Evolutionary conservation across 2,329 filamentous ascomycete genomes (phyloP).

Genomic region (Myriosclerotinia scirpicola): DNA sequence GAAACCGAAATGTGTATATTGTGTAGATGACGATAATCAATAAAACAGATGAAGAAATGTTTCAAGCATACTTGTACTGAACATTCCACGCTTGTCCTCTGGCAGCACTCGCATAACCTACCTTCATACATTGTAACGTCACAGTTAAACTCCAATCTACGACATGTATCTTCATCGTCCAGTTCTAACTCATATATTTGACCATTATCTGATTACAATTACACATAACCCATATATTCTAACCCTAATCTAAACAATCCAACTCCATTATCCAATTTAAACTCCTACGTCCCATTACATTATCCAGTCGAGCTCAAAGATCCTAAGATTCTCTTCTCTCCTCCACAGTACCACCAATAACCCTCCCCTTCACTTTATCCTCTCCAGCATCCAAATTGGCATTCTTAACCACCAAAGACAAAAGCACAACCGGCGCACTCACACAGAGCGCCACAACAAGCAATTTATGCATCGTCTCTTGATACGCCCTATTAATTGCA

Average conservation of each 20-base stretch:
- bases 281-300: not conserved
- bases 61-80: not conserved
- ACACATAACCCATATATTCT: not conserved
- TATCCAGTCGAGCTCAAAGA: too few species aligned
- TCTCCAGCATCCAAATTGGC: slow-evolving; percentile 48
- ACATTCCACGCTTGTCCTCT: too few species aligned
- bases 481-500: slow-evolving; percentile 64
- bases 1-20: too few species aligned
- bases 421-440: slow-evolving; percentile 55
- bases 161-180: not conserved
- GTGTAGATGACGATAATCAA: too few species aligned
- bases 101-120: too few species aligned
- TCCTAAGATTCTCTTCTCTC: not conserved
- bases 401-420: slow-evolving; percentile 58
- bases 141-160: not conserved
- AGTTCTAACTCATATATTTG: not conserved
- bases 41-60: not conserved
- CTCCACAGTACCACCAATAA: slow-evolving; percentile 10
- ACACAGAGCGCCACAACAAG: slow-evolving; percentile 50
- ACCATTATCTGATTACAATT: not conserved
- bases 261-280: not conserved
- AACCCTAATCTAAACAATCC: too few species aligned
- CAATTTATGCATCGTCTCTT: slow-evolving; percentile 62
- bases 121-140: not conserved
- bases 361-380: slow-evolving; percentile 11